phyloP scores from a whole-genome alignment of 768 basidiomycete species.

The Cyclocybe aegerita region DNA sequence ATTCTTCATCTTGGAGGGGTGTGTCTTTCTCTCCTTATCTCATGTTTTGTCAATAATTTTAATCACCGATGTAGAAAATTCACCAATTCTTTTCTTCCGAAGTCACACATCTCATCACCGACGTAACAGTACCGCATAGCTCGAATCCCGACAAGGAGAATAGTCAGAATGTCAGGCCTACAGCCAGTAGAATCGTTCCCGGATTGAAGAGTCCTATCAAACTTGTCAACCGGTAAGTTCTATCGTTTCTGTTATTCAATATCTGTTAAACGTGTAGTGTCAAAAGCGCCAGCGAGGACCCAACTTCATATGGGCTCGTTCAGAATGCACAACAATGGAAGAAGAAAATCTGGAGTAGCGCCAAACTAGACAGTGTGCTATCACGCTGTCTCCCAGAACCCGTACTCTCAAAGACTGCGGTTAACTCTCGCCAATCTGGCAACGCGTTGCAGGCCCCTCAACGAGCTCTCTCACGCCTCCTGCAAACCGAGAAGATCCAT shows the following conservation, averaged over 20 bases:
- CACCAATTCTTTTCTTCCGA: constrained; percentile 87
- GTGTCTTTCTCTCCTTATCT: constrained; percentile 29
- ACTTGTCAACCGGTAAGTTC: constrained; percentile 50
- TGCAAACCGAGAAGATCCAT: constrained; percentile 81
- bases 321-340: constrained; percentile 66
- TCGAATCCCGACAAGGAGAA: constrained; percentile 73
- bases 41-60: constrained; percentile 3
- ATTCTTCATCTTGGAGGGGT: constrained; percentile 78
- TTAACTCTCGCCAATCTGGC: constrained; percentile 25
- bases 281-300: constrained; percentile 26
- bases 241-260: not conserved
- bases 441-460: constrained; percentile 33
- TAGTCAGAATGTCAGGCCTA: constrained; percentile 29
- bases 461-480: constrained; percentile 56
- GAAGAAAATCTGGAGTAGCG: constrained; percentile 85
- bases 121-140: constrained; percentile 40
- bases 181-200: constrained; percentile 19
- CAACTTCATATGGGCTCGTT: constrained; percentile 45
- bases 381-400: constrained; percentile 56
- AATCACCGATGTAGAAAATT: constrained; percentile 51
- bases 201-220: constrained; percentile 66
- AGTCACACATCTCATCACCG: constrained; percentile 87
- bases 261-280: constrained; percentile 5
- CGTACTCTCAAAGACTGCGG: constrained; percentile 20
- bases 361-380: constrained; percentile 71